These are phyloP conservation scores for Exobasidium cylindrosporum DNA, from an alignment of 1,284 basidiomycete genomes.

Conservation along the genomic window DNA sequence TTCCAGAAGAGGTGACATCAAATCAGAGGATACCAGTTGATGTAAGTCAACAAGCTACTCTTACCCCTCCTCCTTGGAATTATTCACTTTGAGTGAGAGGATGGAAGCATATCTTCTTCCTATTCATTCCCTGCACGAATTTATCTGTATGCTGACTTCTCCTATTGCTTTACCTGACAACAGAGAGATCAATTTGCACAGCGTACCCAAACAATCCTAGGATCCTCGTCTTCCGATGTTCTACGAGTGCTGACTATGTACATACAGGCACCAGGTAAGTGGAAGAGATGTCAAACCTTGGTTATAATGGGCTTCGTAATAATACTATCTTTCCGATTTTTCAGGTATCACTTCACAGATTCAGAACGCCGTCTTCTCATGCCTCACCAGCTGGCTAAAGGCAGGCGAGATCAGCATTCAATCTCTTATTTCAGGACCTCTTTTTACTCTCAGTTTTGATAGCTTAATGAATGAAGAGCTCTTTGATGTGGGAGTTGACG, in stretches of 20 bases:
- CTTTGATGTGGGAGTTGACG: conserved; percentile 88
- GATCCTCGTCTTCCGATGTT: conserved; percentile 69
- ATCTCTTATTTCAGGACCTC: conserved; percentile 71
- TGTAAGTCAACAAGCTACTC: conserved; percentile 66
- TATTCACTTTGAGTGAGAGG: too few relatives aligned
- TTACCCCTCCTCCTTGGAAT: too few relatives aligned
- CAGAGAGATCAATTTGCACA: conserved; percentile 72
- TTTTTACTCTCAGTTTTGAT: conserved; percentile 66
- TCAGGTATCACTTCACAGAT: conserved; percentile 71
- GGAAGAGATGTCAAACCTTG: too few relatives aligned
- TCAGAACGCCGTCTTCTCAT: conserved; percentile 82
- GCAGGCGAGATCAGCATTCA: conserved; percentile 76
- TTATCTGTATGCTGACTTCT: conserved; percentile 16
- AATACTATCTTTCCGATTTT: neutral
- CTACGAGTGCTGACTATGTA: conserved; percentile 82
- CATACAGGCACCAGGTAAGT: conserved; percentile 77
- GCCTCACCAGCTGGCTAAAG: conserved; percentile 80
- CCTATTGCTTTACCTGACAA: too few relatives aligned
- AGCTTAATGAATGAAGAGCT: conserved; percentile 64
- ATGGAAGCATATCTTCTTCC: too few relatives aligned
- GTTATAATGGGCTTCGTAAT: neutral
- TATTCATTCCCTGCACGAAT: conserved; percentile 1
- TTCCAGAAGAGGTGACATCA: conserved; percentile 83
- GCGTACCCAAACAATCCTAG: conserved; percentile 39
- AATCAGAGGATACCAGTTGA: conserved; percentile 86